Evolutionary conservation across 768 basidiomycete genomes (phyloP).

Genomic region (Hirschioporus abietinus): DNA sequence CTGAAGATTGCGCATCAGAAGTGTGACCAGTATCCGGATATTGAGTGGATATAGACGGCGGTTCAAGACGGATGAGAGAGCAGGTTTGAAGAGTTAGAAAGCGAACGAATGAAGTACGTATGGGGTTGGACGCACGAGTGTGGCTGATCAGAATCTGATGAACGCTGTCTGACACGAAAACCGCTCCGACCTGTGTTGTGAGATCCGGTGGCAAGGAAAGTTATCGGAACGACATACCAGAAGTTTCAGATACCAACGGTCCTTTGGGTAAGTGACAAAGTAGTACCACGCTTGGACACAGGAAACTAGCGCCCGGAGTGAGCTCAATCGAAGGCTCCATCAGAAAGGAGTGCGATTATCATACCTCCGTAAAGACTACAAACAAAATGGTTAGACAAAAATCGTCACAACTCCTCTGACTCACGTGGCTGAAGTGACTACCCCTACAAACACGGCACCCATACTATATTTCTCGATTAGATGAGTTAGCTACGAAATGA

Average conservation of each 20-base stretch:
- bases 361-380: slow-evolving; percentile 47
- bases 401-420: slow-evolving; percentile 17
- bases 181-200: slow-evolving; percentile 37
- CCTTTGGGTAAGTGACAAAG: slow-evolving; percentile 40
- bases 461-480: slow-evolving; percentile 27
- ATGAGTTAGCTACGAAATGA: neutral
- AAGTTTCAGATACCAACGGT: slow-evolving; percentile 41
- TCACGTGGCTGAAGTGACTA: slow-evolving; percentile 43
- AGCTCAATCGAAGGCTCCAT: neutral
- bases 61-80: neutral
- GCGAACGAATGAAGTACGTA: neutral
- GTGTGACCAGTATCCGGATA: neutral
- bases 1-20: slow-evolving; percentile 22
- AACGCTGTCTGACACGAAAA: slow-evolving; percentile 44
- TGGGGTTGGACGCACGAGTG: slow-evolving; percentile 29
- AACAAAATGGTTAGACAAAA: neutral
- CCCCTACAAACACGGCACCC: slow-evolving; percentile 47
- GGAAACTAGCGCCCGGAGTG: slow-evolving; percentile 34
- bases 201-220: neutral
- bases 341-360: slow-evolving; percentile 9
- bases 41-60: neutral
- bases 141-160: slow-evolving; percentile 54
- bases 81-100: neutral
- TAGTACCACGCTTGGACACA: slow-evolving; percentile 53
- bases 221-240: slow-evolving; percentile 29